A percentile compares a stretch with the other conserved stretches of the same genome.
Evolutionary conservation across 2,329 filamentous ascomycete genomes (phyloP).

Genomic region (Cladophialophora psammophila): DNA sequence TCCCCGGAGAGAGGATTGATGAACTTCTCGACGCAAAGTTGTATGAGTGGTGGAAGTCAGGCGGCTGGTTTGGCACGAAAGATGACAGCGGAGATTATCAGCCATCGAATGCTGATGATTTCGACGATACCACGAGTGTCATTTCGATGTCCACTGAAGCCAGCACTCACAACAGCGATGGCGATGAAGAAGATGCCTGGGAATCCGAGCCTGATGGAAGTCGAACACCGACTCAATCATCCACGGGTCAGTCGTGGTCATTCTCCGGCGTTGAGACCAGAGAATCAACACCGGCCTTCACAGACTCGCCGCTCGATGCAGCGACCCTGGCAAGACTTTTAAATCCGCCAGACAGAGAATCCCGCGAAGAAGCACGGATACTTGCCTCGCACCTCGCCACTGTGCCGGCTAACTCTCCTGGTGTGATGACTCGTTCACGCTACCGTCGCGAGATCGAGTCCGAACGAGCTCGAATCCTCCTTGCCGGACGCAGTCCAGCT

Average conservation of each 20-base stretch:
- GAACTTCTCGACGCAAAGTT: constrained; percentile 74
- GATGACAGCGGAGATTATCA: constrained; percentile 83
- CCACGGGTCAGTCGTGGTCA: constrained; percentile 53
- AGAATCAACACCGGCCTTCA: constrained; percentile 56
- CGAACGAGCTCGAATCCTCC: constrained; percentile 73
- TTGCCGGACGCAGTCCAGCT: constrained; percentile 51
- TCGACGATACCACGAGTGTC: constrained; percentile 80
- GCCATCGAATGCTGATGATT: constrained; percentile 61
- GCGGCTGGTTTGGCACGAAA: constrained; percentile 82
- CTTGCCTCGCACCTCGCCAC: constrained; percentile 76
- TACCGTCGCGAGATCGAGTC: constrained; percentile 73
- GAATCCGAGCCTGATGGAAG: constrained; percentile 59
- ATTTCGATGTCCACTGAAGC: constrained; percentile 68
- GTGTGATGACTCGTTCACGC: constrained; percentile 79
- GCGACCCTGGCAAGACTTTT: constrained; percentile 79
- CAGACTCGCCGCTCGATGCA: constrained; percentile 71
- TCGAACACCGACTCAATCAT: constrained; percentile 76
- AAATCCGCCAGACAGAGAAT: constrained; percentile 77
- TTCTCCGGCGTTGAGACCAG: constrained; percentile 33
- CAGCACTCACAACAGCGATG: constrained; percentile 54
- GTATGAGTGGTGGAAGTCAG: constrained; percentile 83
- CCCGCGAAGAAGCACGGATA: constrained; percentile 79
- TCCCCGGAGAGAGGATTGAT: constrained; percentile 53
- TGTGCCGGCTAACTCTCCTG: constrained; percentile 28
- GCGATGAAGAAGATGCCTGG: constrained; percentile 58